Base-by-base conservation (phyloP, 164 flowering plant species). In the Cinnamomum micranthum region DNA sequence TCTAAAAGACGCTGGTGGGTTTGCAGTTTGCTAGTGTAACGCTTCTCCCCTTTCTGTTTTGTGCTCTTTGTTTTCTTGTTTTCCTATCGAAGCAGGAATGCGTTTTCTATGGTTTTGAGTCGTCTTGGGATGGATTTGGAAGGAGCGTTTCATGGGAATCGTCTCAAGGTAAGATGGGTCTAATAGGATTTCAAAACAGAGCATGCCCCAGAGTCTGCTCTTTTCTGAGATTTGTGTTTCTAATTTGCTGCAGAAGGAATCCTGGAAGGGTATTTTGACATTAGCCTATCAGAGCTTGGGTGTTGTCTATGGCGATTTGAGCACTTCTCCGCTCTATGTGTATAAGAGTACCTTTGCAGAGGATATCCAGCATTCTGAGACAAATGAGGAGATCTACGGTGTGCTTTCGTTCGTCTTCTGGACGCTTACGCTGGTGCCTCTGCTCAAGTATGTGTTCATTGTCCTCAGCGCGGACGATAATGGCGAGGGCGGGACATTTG, bases 401-500 rank as follows among this genome's bases (percentile, higher is more conserved):
- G 95, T 90, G 31, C 80, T 95, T 22, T 92, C 97, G n/a, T 91
- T 95, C 52, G 83, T 92, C 1, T 95, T 95, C 77, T 95, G 98
- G 98, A 95, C 98, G 2, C 84, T 95, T 35, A 95, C 97, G 51
- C 50, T 95, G 68, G 78, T 95, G 19, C 98, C 97, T 50, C 79
- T 95, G 73, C 80, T 95, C 35, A 95, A 95, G 73, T 95, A 95
- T 79, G 96, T 95, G 65, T 90, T 95, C 68, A 87, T 95, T 51
- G 98, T 95, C 62, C 91, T 95, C 35, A 85, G 77, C 76, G 97
- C 97, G 0, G 97, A 95, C 74, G 98, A 95, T 80, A 95, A 92
- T 86, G 98, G 98, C 1, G 98, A 95, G 78, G 98, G 99, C 19
- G 99, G 99, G 27, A 95, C 99, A 31, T 95, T 95, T 80, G 99